Evolutionary conservation across 2,329 filamentous ascomycete genomes (phyloP), one percentile per base, ranked within the genome.

Genomic region (Nannizzia gypsea): DNA sequence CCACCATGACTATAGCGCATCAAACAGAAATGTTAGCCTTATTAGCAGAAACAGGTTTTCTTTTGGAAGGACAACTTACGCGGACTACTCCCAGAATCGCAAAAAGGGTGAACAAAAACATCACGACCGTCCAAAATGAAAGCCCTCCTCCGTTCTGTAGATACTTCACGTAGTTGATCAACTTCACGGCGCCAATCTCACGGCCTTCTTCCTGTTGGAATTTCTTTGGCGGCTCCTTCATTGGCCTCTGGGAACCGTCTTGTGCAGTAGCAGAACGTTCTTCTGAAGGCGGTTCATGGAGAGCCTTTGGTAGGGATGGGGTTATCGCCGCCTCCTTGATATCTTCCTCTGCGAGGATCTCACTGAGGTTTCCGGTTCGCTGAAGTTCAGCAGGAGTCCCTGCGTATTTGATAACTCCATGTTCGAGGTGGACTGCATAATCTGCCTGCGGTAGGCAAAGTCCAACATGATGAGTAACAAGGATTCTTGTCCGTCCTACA

Each of bases 381-480:
- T 70, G 70, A 17, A 81, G 67, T n/a, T 90, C 85, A 0, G 83
- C 80, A 1, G 88, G 76, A 0, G 83, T 72, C 0, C 87, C 88
- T 2, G 84, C 80, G 64, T 86, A 77, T 44, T 85, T 76, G 6
- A 87, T 80, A 5, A 76, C 78, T 6, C 88, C 89, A 59, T 89
- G 82, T 20, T 83, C 85, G 1, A 93, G 80, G 63, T 89, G 82
- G 3, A 91, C 85, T 5, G 88, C 78, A 65, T 88, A 92, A 66
- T 87, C 87, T 5, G 89, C 84, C 67, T 82, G 82, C 11, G 86
- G 78, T 60, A 88, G 79, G 64, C 85, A 87, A 1, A 92, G 78
- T 2, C 82, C 82, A 20, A 90, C 84, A 66, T 92, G 88, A 67
- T 93, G 89, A 0, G 89, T 93, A 26, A 90, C 89, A 3, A 93